Evolutionary conservation across 176 grass and related monocot species (phyloP).

Genomic region (Leersia perrieri): DNA sequence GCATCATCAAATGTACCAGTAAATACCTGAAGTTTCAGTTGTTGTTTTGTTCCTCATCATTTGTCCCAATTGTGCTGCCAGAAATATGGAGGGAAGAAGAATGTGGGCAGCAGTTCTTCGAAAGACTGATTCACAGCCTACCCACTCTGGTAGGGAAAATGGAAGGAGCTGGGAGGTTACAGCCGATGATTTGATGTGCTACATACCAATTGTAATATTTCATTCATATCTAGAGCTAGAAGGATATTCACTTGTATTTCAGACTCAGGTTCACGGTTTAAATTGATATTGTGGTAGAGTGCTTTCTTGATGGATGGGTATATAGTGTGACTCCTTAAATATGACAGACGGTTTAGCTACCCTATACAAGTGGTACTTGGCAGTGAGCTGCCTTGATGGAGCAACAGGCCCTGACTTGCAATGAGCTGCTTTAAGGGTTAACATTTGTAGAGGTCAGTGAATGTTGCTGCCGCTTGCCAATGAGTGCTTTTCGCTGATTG

Average conservation of each 20-base stretch:
- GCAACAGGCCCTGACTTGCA: not conserved
- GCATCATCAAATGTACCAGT: not conserved
- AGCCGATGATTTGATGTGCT: constrained; percentile 38
- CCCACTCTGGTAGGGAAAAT: constrained; percentile 11
- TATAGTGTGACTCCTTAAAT: constrained; percentile 23
- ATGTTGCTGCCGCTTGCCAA: too few relatives aligned
- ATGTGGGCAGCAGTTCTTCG: constrained; percentile 39
- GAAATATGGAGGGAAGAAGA: constrained; percentile 87
- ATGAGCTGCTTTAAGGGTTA: too few relatives aligned
- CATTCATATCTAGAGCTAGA: constrained; percentile 60
- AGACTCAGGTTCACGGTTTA: constrained; percentile 42
- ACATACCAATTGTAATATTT: constrained; percentile 60
- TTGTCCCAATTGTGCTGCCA: not conserved
- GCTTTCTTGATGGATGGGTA: constrained; percentile 19
- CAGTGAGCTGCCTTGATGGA: not conserved
- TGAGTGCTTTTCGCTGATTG: not conserved
- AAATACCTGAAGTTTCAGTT: not conserved
- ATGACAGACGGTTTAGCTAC: constrained; percentile 11
- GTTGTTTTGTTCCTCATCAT: not conserved
- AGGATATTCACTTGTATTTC: constrained; percentile 40
- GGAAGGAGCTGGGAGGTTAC: constrained; percentile 26
- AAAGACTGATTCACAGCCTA: constrained; percentile 47
- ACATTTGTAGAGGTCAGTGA: not conserved
- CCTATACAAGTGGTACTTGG: not conserved
- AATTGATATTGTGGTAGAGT: constrained; percentile 34